These are phyloP conservation scores for Rosa multiflora DNA, from an alignment of 306 rosid species.

Conservation along the genomic window DNA sequence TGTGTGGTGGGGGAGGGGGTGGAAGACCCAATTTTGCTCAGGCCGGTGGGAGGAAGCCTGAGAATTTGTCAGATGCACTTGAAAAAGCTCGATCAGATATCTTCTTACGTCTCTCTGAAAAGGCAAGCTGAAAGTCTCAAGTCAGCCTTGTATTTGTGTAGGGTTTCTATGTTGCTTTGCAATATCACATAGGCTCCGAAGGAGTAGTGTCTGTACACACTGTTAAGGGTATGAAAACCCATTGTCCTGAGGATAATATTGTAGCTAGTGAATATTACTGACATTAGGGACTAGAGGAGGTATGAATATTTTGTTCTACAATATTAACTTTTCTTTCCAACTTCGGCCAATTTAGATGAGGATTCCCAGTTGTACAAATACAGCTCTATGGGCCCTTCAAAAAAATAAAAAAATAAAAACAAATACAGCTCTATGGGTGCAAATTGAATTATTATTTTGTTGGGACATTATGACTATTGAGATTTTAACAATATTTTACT, in stretches of 20 bases:
- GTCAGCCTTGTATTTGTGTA: background rate
- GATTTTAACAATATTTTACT: no score
- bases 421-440: background rate
- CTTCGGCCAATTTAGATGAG: no score
- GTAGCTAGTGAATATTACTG: background rate
- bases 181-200: constrained; percentile 6
- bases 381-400: background rate
- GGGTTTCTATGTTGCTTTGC: constrained; percentile 4
- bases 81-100: constrained; percentile 75
- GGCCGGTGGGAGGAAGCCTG: constrained; percentile 95
- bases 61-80: constrained; percentile 66
- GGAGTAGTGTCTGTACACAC: background rate
- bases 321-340: background rate
- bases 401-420: background rate
- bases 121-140: constrained; percentile 40
- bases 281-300: background rate
- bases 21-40: constrained; percentile 97
- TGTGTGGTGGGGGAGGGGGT: constrained; percentile 97
- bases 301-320: background rate
- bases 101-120: constrained; percentile 50
- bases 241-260: background rate
- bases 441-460: background rate
- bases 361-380: background rate
- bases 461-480: background rate
- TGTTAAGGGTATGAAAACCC: background rate